Percentiles rank a stretch among this genome's conserved stretches.
phyloP scores from a whole-genome alignment of 2,329 filamentous ascomycete species.

The Orbilia brochopaga region DNA sequence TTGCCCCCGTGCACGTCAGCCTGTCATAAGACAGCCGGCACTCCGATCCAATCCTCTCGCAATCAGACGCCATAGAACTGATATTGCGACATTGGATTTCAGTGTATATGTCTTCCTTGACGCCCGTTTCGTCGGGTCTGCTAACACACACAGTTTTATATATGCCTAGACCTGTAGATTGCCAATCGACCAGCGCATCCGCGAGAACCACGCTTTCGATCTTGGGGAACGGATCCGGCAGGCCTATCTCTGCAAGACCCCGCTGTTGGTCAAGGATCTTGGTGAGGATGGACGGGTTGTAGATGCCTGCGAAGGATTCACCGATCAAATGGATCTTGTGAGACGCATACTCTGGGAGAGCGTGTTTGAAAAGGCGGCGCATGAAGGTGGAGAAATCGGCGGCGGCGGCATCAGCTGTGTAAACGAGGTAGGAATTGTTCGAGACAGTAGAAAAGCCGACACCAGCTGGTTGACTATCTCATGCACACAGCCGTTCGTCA shows the following conservation, averaged over 20 bases:
- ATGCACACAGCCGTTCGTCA: neutral
- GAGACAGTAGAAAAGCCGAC: slow-evolving; percentile 29
- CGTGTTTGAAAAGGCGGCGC: slow-evolving; percentile 32
- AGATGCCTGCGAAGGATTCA: slow-evolving; percentile 38
- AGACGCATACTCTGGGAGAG: slow-evolving; percentile 31
- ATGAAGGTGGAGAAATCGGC: slow-evolving; percentile 42
- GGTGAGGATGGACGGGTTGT: slow-evolving; percentile 30
- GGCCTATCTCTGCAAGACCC: slow-evolving; percentile 16
- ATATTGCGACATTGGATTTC: slow-evolving; percentile 26
- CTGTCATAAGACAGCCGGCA: slow-evolving; percentile 31
- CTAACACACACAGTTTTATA: slow-evolving; percentile 28
- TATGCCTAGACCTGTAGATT: slow-evolving; percentile 12
- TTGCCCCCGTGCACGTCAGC: slow-evolving; percentile 20
- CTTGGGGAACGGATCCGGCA: slow-evolving; percentile 36
- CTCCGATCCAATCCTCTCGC: slow-evolving; percentile 27
- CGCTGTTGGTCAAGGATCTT: slow-evolving; percentile 41
- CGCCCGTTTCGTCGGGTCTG: slow-evolving; percentile 35
- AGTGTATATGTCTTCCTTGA: slow-evolving; percentile 24
- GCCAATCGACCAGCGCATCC: slow-evolving; percentile 41
- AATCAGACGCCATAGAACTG: slow-evolving; percentile 15
- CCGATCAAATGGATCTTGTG: slow-evolving; percentile 39
- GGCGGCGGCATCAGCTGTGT: slow-evolving; percentile 18
- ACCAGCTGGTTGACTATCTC: slow-evolving; percentile 31
- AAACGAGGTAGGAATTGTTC: slow-evolving; percentile 33
- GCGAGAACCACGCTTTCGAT: slow-evolving; percentile 26